Conservation (phyloP, 352 stramenopile genomes). For the Phytophthora syringae region DNA sequence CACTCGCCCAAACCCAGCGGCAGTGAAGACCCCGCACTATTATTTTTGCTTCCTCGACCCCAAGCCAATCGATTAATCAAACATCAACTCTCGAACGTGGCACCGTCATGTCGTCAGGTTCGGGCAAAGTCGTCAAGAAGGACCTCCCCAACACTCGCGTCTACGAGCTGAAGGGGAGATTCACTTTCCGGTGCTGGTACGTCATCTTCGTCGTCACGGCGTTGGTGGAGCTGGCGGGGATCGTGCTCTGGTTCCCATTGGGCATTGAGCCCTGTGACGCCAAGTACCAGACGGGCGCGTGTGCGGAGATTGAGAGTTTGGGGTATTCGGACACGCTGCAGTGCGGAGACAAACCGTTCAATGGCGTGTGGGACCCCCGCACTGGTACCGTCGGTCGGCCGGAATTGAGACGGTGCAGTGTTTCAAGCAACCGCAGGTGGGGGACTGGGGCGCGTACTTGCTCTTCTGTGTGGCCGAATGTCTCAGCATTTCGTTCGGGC, state of each 20-base stretch:
- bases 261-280: conserved; percentile 72
- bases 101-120: conserved; percentile 74
- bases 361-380: conserved; percentile 70
- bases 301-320: conserved; percentile 61
- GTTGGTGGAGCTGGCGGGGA: conserved; percentile 61
- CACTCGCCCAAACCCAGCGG: too few relatives aligned
- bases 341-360: conserved; percentile 69
- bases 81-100: too few relatives aligned
- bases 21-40: too few relatives aligned
- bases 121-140: conserved; percentile 80
- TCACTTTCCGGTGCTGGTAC: conserved; percentile 76
- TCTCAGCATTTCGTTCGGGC: conserved; percentile 72
- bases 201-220: conserved; percentile 73
- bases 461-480: conserved; percentile 76
- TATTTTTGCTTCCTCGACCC: too few relatives aligned
- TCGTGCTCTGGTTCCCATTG: conserved; percentile 41
- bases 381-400: conserved; percentile 75
- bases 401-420: too few relatives aligned
- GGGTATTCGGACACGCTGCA: conserved; percentile 48
- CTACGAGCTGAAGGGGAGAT: conserved; percentile 80
- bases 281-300: conserved; percentile 58
- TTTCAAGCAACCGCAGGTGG: conserved; percentile 62
- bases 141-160: conserved; percentile 79
- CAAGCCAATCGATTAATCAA: too few relatives aligned
- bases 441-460: conserved; percentile 77